Percentiles rank a stretch among this genome's conserved stretches.
These are phyloP conservation scores for Pholiota microspora DNA, from an alignment of 768 basidiomycete species.

Conservation along the genomic window DNA sequence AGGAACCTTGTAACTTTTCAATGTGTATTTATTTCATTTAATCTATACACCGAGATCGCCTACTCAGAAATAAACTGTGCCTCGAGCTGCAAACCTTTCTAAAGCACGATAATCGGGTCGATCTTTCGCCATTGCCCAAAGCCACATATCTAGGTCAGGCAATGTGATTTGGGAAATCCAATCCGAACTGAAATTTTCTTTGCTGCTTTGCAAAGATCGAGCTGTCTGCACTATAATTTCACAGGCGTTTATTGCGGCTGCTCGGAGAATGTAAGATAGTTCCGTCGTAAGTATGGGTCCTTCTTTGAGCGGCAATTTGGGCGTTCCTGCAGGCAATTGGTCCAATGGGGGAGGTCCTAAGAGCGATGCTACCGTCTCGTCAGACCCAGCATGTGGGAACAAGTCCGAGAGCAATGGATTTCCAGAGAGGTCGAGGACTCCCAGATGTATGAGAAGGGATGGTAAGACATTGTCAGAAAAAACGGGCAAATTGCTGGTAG, in stretches of 20 bases:
- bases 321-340: too few species aligned
- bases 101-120: constrained; percentile 66
- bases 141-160: constrained; percentile 70
- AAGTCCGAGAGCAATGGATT: constrained; percentile 40
- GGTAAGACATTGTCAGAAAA: constrained; percentile 85
- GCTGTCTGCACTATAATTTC: constrained; percentile 63
- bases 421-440: constrained; percentile 65
- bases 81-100: constrained; percentile 60
- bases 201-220: constrained; percentile 29
- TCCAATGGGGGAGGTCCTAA: constrained; percentile 30
- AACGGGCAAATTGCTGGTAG: constrained; percentile 56
- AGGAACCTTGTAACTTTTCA: background rate
- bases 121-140: constrained; percentile 85
- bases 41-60: background rate
- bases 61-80: constrained; percentile 66
- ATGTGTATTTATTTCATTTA: background rate
- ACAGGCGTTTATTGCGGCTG: constrained; percentile 78
- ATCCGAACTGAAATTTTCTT: constrained; percentile 20
- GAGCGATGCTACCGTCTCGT: constrained; percentile 35
- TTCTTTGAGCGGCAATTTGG: too few species aligned
- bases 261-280: constrained; percentile 73
- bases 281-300: constrained; percentile 53
- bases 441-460: constrained; percentile 76
- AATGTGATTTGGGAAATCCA: constrained; percentile 60
- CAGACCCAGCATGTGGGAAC: constrained; percentile 47